Percentiles rank a stretch among this genome's conserved stretches.
Evolutionary conservation across 371 early-diverging fungal genomes (phyloP).

Genomic region (Mucor plumbeus): DNA sequence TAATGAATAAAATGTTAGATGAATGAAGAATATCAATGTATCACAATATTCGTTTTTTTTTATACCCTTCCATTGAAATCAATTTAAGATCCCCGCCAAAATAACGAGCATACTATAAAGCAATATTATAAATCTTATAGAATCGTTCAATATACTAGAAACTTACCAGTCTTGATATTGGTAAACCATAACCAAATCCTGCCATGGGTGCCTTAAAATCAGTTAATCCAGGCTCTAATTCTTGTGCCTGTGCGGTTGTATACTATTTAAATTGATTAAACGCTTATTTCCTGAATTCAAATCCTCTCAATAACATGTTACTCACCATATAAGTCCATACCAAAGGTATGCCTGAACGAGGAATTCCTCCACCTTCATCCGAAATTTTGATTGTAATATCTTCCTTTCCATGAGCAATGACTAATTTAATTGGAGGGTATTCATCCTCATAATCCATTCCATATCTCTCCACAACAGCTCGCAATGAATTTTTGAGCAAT

Average conservation of each 20-base stretch:
- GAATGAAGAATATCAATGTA: too few relatives aligned
- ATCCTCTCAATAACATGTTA: too few relatives aligned
- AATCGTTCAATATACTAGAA: not conserved
- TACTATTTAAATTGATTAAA: conserved; percentile 50
- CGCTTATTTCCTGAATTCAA: not conserved
- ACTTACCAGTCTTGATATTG: conserved; percentile 79
- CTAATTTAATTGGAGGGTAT: conserved; percentile 90
- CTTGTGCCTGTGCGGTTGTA: conserved; percentile 94
- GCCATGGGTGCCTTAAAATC: conserved; percentile 98
- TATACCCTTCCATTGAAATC: conserved; percentile 94
- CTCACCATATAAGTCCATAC: conserved; percentile 95
- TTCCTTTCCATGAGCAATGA: conserved; percentile 95
- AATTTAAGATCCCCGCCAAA: conserved; percentile 95
- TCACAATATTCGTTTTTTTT: too few relatives aligned
- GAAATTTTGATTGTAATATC: conserved; percentile 97
- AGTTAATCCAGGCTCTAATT: conserved; percentile 79
- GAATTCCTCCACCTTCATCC: conserved; percentile 97
- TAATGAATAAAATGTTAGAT: conserved; percentile 21
- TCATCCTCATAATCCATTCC: conserved; percentile 84
- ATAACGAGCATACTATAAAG: conserved; percentile 79
- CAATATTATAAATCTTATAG: not conserved
- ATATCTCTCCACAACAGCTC: conserved; percentile 93
- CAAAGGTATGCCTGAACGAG: conserved; percentile 85
- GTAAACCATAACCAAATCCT: conserved; percentile 97
- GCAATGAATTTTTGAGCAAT: conserved; percentile 92